These are phyloP conservation scores for Hemisphaericaspora nanyangensis DNA, from an alignment of 805 yeast species.

Conservation along the genomic window DNA sequence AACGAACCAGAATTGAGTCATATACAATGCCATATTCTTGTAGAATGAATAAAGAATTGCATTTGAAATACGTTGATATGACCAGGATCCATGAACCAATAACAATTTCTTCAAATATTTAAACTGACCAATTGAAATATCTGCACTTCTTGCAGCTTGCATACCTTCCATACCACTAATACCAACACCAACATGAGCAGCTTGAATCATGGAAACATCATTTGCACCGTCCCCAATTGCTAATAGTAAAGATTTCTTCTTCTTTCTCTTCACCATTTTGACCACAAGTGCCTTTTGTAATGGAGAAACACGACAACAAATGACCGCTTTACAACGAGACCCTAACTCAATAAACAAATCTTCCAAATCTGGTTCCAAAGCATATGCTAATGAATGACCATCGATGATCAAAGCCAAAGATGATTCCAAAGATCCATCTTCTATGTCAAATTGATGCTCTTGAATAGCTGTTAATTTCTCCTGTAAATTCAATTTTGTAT, in stretches of 20 bases:
- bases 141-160: slow-evolving; percentile 99
- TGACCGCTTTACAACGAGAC: slow-evolving; percentile 86
- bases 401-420: slow-evolving; percentile 89
- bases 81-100: slow-evolving; percentile 96
- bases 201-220: slow-evolving; percentile 98
- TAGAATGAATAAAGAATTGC: slow-evolving; percentile 94
- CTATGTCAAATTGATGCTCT: slow-evolving; percentile 60
- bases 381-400: slow-evolving; percentile 86
- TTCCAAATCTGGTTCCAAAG: slow-evolving; percentile 77
- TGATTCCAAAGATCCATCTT: slow-evolving; percentile 54
- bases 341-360: slow-evolving; percentile 77
- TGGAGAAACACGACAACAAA: slow-evolving; percentile 98
- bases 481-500: slow-evolving; percentile 65
- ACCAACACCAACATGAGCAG: slow-evolving; percentile 99
- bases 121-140: slow-evolving; percentile 95
- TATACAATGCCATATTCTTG: slow-evolving; percentile 90
- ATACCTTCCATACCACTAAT: slow-evolving; percentile 99
- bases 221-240: slow-evolving; percentile 99
- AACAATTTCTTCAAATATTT: slow-evolving; percentile 76
- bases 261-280: slow-evolving; percentile 81
- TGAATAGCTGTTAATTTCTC: slow-evolving; percentile 74
- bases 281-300: slow-evolving; percentile 95
- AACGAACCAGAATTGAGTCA: slow-evolving; percentile 98
- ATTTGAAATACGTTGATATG: slow-evolving; percentile 88
- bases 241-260: slow-evolving; percentile 64